Conservation (phyloP, 2,329 filamentous ascomycete species). For the Cladophialophora carrionii region DNA sequence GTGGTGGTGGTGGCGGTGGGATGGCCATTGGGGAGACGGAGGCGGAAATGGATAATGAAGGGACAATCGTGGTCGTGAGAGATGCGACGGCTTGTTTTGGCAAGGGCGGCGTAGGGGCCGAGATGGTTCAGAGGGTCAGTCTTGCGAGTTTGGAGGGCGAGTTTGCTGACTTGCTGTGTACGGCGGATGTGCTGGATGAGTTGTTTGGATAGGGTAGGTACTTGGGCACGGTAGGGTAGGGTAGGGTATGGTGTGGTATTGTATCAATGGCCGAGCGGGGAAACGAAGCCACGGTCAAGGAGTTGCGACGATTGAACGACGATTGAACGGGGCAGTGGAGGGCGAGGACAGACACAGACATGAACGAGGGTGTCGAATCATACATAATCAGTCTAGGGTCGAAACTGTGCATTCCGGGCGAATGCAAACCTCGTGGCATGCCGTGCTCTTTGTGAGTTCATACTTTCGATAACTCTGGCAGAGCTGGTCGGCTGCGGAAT, state of each 20-base stretch:
- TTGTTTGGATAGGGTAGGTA: conserved; percentile 27
- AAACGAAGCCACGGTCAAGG: background rate
- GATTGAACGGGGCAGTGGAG: background rate
- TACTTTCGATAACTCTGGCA: background rate
- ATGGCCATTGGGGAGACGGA: no score
- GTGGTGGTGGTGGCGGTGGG: no score
- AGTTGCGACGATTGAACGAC: background rate
- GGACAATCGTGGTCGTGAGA: conserved; percentile 22
- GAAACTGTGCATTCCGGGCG: background rate
- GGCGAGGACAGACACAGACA: background rate
- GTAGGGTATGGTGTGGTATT: no score
- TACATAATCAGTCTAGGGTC: background rate
- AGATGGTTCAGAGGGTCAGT: conserved; percentile 52
- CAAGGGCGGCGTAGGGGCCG: conserved; percentile 51
- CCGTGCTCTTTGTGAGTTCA: background rate
- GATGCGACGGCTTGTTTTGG: conserved; percentile 55
- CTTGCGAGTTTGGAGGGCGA: conserved; percentile 52
- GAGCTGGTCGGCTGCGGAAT: background rate
- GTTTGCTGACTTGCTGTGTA: conserved; percentile 50
- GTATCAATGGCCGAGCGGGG: background rate
- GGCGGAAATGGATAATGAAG: conserved; percentile 37
- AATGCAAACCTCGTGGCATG: background rate
- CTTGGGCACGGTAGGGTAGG: background rate
- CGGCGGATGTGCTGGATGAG: conserved; percentile 45
- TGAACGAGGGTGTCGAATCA: background rate